Evolutionary conservation across 2,329 filamentous ascomycete genomes (phyloP), one percentile per base, ranked within the genome.

Genomic region (Penicillium sp.): DNA sequence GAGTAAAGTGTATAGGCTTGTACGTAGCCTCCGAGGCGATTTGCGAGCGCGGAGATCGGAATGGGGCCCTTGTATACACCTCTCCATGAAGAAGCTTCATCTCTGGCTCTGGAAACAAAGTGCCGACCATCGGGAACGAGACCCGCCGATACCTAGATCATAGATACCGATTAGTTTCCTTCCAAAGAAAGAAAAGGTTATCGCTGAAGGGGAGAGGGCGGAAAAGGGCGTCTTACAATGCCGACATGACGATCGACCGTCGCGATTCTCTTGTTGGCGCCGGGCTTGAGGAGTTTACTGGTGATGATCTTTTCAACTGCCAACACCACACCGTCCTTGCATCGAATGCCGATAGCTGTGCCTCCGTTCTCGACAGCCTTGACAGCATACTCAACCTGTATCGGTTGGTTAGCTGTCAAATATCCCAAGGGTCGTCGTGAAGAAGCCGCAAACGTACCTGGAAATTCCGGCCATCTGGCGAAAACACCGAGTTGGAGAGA

Each of bases 401-500:
- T 41, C 13, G 27, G n/a, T 40, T 4, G 22, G 48, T 63, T 13
- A 63, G 56, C 29, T 45, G 6, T 11, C 14, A 18, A 4, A 18
- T 11, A 11, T 20, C 16, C 16, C 16, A 18, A 8, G 31, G 1
- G 31, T 34, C 14, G 31, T 5, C 6, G 9, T 31, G 7, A 34
- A 14, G 10, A 34, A 5, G 16, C n/a, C 16, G 7, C 14, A 14
- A 11, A 40, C 35, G 9, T 68, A 94, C 89, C 75, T 98, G 93
- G 74, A 98, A 98, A 74, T 98, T 98, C 63, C 93, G 87, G 68
- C 93, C 93, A 76, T 98, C 93, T 58, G 93, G 93, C 40, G 93
- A 97, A 80, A 97, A 98, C 77, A 97, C 94, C 67, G 93, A 97
- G 81, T 98, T 98, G 70, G 89, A 89, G 65, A 98, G 86, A 82